Base-by-base conservation (phyloP, 495 filamentous ascomycete genomes). In the Trichoderma gamsii region DNA sequence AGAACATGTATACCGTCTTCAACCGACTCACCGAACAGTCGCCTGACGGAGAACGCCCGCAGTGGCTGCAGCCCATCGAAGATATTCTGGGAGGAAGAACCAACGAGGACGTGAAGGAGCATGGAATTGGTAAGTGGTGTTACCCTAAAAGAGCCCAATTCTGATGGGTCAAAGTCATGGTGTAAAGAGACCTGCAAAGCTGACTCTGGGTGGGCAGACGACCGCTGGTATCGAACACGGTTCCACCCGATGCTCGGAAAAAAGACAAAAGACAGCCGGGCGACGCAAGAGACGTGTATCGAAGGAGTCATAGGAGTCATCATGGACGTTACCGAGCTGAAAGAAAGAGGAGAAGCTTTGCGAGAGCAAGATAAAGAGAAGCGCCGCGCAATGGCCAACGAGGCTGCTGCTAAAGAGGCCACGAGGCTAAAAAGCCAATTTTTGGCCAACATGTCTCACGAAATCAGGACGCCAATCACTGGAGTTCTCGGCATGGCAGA, bases 371-470 rank as follows among this genome's bases (percentile, higher is more conserved):
- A 84, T 41, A 80, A 80, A 70, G 88, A 91, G 67, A 92, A 90
- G 70, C 73, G 80, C 4, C 80, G 84, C 46, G 76, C 91, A 4
- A 71, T 86, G 63, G 87, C 88, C 8, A 89, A 90, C 66, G 87
- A 89, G 70, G 80, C 84, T n/a, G 81, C 81, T 41, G 88, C 88
- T 1, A 90, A 87, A 73, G 88, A 90, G 72, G 88, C 89, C 12
- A 89, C 85, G 69, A 79, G 85, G 70, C 80, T 92, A 35, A 90
- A 90, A 75, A 85, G 80, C 69, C 87, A 89, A 70, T 89, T 89
- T 73, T 76, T 89, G n/a, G 87, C 87, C 2, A 89, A 86, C 77
- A 96, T 96, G 91, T 90, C 87, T 27, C 92, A 96, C 76, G 93
- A 96, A 76, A 92, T 97, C 67, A 84, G 93, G 52, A 96, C 92